Conservation (phyloP, 2,329 filamentous ascomycete species). For the Orbilia quercus region DNA sequence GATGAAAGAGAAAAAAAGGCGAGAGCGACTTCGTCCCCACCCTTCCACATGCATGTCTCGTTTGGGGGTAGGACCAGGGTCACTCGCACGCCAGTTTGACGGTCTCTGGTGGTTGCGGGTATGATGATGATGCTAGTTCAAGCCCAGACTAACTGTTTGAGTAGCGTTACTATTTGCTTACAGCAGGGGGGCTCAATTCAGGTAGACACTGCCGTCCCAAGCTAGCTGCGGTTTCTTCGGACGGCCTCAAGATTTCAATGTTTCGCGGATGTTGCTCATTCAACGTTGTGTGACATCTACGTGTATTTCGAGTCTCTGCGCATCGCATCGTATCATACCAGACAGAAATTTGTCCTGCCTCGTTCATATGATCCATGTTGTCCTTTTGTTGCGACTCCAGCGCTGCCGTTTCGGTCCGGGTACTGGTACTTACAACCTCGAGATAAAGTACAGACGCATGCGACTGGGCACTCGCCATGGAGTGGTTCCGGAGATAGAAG, state of each 20-base stretch:
- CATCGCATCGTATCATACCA: slow-evolving; percentile 5
- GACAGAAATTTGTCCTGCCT: slow-evolving; percentile 18
- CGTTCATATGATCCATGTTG: background rate
- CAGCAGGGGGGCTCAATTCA: slow-evolving; percentile 21
- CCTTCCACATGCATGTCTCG: slow-evolving; percentile 42
- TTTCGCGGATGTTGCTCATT: background rate
- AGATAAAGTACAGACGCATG: slow-evolving; percentile 40
- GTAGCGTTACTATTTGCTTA: slow-evolving; percentile 36
- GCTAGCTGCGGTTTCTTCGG: slow-evolving; percentile 14
- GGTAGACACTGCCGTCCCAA: slow-evolving; percentile 7
- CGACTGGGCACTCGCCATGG: slow-evolving; percentile 29
- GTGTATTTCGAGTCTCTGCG: background rate
- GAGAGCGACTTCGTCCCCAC: slow-evolving; percentile 41
- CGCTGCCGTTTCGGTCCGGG: slow-evolving; percentile 3
- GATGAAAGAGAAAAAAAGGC: slow-evolving; percentile 32
- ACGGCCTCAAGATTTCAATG: slow-evolving; percentile 12
- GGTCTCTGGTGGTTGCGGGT: slow-evolving; percentile 10
- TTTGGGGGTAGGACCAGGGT: slow-evolving; percentile 51
- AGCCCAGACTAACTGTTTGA: slow-evolving; percentile 28
- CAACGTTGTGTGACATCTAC: slow-evolving; percentile 26
- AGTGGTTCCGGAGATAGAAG: slow-evolving; percentile 22
- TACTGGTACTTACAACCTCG: slow-evolving; percentile 31
- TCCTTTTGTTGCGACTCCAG: slow-evolving; percentile 13
- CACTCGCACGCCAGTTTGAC: slow-evolving; percentile 46
- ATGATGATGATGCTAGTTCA: slow-evolving; percentile 7